Conservation (phyloP, 768 basidiomycete species). For the Calocera viscosa region DNA sequence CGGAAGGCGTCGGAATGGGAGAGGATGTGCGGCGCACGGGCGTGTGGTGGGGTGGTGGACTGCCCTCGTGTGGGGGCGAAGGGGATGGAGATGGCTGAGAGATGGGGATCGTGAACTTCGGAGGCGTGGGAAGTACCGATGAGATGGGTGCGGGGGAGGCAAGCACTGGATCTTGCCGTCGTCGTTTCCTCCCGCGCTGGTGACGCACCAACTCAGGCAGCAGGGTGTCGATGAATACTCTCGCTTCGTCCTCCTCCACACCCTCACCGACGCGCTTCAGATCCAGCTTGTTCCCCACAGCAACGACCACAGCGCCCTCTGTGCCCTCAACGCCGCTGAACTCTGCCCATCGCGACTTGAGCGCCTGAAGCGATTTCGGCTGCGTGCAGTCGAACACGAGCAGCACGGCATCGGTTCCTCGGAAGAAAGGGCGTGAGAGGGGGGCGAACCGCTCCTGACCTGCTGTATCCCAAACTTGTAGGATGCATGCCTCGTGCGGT, state of each 20-base stretch:
- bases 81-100: neutral
- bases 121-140: neutral
- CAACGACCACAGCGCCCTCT: slow-evolving; percentile 53
- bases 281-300: slow-evolving; percentile 67
- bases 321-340: slow-evolving; percentile 52
- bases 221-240: slow-evolving; percentile 44
- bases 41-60: slow-evolving; percentile 23
- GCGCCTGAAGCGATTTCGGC: slow-evolving; percentile 43
- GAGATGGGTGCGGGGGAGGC: neutral
- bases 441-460: slow-evolving; percentile 82
- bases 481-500: slow-evolving; percentile 40
- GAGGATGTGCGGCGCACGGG: slow-evolving; percentile 22
- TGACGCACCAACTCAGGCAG: slow-evolving; percentile 31
- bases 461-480: slow-evolving; percentile 72
- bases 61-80: slow-evolving; percentile 7
- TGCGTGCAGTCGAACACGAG: slow-evolving; percentile 71
- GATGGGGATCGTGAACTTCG: neutral
- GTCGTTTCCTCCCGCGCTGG: slow-evolving; percentile 8
- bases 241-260: slow-evolving; percentile 34
- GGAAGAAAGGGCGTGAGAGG: slow-evolving; percentile 70
- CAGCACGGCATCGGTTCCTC: slow-evolving; percentile 69
- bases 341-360: slow-evolving; percentile 68
- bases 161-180: neutral
- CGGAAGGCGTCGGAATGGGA: slow-evolving; percentile 15
- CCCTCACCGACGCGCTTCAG: slow-evolving; percentile 27